These are phyloP conservation scores for Austroboletus eburneus DNA, from an alignment of 768 basidiomycete species.

Conservation along the genomic window DNA sequence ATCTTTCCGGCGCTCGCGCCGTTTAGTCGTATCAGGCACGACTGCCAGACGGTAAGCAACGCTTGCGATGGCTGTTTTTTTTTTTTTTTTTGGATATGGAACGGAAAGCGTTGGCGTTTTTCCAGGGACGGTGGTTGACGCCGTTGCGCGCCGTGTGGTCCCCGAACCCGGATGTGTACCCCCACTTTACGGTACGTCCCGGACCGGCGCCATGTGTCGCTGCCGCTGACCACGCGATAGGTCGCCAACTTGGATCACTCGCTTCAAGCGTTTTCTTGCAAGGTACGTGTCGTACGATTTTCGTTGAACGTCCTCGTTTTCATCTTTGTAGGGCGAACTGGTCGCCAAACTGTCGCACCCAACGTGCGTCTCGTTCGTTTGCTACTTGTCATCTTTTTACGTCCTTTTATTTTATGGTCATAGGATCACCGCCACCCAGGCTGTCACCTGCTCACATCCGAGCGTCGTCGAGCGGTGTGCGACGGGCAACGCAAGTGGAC, in stretches of 20 bases:
- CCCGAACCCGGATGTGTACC: slow-evolving; percentile 72
- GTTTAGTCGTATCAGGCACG: slow-evolving; percentile 58
- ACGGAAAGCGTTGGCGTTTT: no score
- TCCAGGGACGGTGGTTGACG: slow-evolving; percentile 78
- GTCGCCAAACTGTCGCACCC: slow-evolving; percentile 60
- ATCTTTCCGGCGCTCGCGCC: slow-evolving; percentile 63
- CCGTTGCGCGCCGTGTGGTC: slow-evolving; percentile 75
- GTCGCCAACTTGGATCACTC: slow-evolving; percentile 79
- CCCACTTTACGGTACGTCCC: slow-evolving; percentile 78
- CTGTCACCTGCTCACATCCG: slow-evolving; percentile 88
- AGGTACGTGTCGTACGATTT: slow-evolving; percentile 36
- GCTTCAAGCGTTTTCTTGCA: slow-evolving; percentile 68
- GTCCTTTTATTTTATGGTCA: no score
- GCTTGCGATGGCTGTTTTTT: background rate
- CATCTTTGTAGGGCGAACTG: slow-evolving; percentile 54
- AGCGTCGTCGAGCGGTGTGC: slow-evolving; percentile 67
- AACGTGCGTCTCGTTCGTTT: slow-evolving; percentile 43
- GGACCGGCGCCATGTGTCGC: no score
- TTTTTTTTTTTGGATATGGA: no score
- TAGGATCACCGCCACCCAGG: slow-evolving; percentile 79
- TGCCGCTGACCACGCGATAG: slow-evolving; percentile 30
- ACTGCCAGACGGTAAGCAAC: slow-evolving; percentile 70
- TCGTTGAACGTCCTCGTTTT: no score
- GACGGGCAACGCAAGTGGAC: slow-evolving; percentile 74
- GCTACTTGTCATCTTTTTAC: background rate